phyloP scores from a whole-genome alignment of 129 eudicot genomes.

The Artemisia argyi region DNA sequence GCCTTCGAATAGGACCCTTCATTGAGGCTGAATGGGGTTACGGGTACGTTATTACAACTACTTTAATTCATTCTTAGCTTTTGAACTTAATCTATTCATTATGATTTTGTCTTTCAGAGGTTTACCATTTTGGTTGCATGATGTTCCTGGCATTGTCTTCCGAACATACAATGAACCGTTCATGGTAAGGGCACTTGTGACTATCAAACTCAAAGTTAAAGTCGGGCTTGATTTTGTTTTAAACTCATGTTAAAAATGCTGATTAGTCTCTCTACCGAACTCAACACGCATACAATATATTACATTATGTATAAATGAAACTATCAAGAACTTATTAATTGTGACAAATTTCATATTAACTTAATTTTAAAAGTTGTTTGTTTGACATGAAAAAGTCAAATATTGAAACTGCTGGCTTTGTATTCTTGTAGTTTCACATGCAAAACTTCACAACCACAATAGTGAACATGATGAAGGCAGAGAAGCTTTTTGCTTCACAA shows the following conservation, averaged over 20 bases:
- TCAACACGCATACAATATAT: background rate
- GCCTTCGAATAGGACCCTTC: conserved; percentile 85
- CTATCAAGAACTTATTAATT: background rate
- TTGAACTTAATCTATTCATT: background rate
- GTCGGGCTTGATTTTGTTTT: background rate
- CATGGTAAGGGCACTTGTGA: conserved; percentile 43
- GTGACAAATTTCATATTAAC: background rate
- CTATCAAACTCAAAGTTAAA: conserved; percentile 1
- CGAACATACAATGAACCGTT: conserved; percentile 79
- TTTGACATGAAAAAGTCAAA: conserved; percentile 21
- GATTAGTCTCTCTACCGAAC: background rate
- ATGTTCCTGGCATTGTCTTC: conserved; percentile 74
- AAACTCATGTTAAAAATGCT: background rate
- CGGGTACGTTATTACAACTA: conserved; percentile 45
- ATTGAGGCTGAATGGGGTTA: conserved; percentile 88
- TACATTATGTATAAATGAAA: background rate
- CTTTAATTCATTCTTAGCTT: background rate
- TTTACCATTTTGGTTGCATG: conserved; percentile 91
- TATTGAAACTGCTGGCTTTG: background rate
- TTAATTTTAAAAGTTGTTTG: background rate
- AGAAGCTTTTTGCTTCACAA: conserved; percentile 78
- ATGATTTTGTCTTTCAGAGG: conserved; percentile 52
- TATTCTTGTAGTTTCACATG: conserved; percentile 49
- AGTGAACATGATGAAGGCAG: conserved; percentile 76
- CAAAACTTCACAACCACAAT: conserved; percentile 71